Evolutionary conservation across 2,329 filamentous ascomycete species (phyloP), one percentile per base, ranked within the genome.

Genomic region (Exserohilum rostratum): DNA sequence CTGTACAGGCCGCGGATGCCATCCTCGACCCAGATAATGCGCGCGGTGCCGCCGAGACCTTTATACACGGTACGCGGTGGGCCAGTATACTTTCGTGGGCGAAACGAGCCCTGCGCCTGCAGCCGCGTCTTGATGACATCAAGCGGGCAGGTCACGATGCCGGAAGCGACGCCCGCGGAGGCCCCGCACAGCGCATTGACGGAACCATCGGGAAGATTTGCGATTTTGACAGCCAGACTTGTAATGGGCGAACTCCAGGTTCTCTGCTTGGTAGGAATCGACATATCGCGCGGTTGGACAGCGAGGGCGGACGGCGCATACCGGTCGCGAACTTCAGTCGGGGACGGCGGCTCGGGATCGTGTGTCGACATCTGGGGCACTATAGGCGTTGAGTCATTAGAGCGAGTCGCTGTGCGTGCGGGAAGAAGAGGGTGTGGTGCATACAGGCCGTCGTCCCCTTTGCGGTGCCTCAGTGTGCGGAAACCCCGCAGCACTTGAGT

Each of bases 91-190:
- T 80, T 66, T 78, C 82, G 70, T 76, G 76, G 62, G 78, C 83
- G 64, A 76, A 96, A 96, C 17, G 91, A 90, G 60, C 93, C 93
- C 75, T 98, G 95, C 13, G 93, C 93, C 76, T 99, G 95, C 57
- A 99, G 79, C 77, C 97, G 98, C 39, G 95, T 99, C 81, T 99
- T 99, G 77, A 99, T 98, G 59, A 99, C 95, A 81, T 99, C 95
- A 65, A 99, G 87, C 37, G 95, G 95, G 75, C 95, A 99, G 48
- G 93, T 98, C 62, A 97, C 90, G 51, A 99, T 85, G 46, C 95
- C 95, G 6, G 93, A 96, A 18, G 91, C 92, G 69, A 98, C 91
- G 45, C 95, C 95, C 46, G 93, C 93, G 53, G 91, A 83, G 44
- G 93, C 93, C 51, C 95, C 95, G 38, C 91, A 89, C 52, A 97